Conservation (phyloP, 345 rosid genomes). For the Acer saccharum region DNA sequence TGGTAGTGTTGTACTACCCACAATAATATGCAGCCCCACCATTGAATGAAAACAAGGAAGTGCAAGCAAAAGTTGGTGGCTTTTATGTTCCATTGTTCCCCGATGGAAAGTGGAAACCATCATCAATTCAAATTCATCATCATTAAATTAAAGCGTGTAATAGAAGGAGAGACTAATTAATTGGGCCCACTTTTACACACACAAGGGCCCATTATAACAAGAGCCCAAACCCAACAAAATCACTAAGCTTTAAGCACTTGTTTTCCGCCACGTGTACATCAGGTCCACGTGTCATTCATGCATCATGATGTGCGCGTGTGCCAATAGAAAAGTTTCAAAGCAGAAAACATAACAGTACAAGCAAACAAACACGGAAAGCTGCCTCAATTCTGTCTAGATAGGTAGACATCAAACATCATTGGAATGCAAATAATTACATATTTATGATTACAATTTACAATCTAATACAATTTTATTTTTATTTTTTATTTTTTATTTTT, state of each 20-base stretch:
- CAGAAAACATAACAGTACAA: background rate
- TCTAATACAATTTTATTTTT: too few relatives aligned
- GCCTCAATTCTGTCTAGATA: background rate
- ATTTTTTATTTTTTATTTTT: too few relatives aligned
- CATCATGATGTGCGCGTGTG: background rate
- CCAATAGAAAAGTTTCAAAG: background rate
- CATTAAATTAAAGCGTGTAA: background rate
- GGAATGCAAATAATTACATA: too few relatives aligned
- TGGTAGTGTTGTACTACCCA: background rate
- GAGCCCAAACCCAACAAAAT: background rate
- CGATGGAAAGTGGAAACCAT: background rate
- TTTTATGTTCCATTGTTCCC: background rate
- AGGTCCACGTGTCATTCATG: background rate
- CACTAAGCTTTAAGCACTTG: background rate
- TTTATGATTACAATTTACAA: too few relatives aligned
- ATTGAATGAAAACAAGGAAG: background rate
- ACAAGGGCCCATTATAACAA: background rate
- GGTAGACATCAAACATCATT: too few relatives aligned
- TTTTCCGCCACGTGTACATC: background rate
- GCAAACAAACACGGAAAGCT: background rate
- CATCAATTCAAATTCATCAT: background rate
- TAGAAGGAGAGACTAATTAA: background rate
- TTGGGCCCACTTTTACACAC: background rate
- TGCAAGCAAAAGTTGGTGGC: background rate
- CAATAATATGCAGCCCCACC: background rate